Evolutionary conservation across 140 eudicot species (phyloP).

Genomic region (Stevia rebaudiana): DNA sequence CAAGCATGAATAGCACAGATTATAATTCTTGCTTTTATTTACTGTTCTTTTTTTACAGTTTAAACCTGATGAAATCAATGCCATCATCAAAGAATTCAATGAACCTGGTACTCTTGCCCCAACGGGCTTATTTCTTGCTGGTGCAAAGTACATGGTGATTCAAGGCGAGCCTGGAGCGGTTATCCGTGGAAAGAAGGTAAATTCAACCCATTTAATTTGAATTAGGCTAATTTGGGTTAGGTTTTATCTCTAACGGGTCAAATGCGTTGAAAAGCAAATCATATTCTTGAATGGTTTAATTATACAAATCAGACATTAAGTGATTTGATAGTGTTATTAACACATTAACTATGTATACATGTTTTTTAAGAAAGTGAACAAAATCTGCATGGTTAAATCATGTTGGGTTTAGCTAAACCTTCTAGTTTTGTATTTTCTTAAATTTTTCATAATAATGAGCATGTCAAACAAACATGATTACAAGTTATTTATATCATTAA

Average conservation of each 20-base stretch:
- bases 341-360: no score
- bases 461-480: neutral
- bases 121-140: constrained; percentile 32
- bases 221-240: no score
- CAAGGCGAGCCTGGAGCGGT: constrained; percentile 53
- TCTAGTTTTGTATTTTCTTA: neutral
- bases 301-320: neutral
- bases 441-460: neutral
- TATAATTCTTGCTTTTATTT: neutral
- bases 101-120: constrained; percentile 46
- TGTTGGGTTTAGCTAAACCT: neutral
- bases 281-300: neutral
- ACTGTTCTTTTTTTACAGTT: constrained; percentile 17
- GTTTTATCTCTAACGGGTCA: no score
- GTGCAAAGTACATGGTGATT: constrained; percentile 48
- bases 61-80: constrained; percentile 36
- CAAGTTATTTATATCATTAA: neutral
- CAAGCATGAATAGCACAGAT: neutral
- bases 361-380: neutral
- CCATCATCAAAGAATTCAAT: constrained; percentile 40
- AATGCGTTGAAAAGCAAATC: no score
- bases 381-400: neutral
- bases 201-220: neutral
- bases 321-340: no score
- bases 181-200: constrained; percentile 51